A percentile compares a stretch with the other conserved stretches of the same genome.
These are phyloP conservation scores for Chernovozyma aurita DNA, from an alignment of 1,139 yeast species.

Conservation along the genomic window DNA sequence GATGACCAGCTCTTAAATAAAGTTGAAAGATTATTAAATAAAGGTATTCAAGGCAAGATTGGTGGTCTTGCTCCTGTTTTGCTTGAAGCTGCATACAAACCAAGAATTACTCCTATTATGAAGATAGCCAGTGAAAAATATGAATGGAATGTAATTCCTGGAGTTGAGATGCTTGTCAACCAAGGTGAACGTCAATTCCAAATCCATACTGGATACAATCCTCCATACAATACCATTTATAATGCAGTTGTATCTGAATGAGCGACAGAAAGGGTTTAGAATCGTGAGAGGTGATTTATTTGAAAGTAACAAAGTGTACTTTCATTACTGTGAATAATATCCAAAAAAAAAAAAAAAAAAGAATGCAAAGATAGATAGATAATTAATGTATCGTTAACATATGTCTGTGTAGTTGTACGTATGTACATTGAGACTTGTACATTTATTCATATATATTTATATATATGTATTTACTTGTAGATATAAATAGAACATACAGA, in stretches of 20 bases:
- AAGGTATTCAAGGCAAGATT: slow-evolving; percentile 22
- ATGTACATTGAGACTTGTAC: too few species aligned
- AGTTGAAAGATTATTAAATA: slow-evolving; percentile 44
- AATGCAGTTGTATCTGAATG: slow-evolving; percentile 47
- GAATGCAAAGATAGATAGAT: too few species aligned
- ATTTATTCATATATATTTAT: too few species aligned
- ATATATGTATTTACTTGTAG: too few species aligned
- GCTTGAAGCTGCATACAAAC: slow-evolving; percentile 92
- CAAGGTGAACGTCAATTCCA: slow-evolving; percentile 89
- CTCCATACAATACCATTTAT: slow-evolving; percentile 58
- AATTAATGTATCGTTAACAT: too few species aligned
- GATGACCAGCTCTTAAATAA: slow-evolving; percentile 48
- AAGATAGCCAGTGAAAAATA: slow-evolving; percentile 56
- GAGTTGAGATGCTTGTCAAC: slow-evolving; percentile 85
- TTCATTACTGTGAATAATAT: too few species aligned
- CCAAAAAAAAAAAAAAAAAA: not conserved
- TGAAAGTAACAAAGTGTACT: not conserved
- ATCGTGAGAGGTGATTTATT: too few species aligned
- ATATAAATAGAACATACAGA: too few species aligned
- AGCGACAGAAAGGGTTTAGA: too few species aligned
- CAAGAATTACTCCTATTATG: slow-evolving; percentile 82
- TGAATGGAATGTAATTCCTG: slow-evolving; percentile 74
- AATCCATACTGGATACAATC: slow-evolving; percentile 66
- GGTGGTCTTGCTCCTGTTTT: slow-evolving; percentile 49
- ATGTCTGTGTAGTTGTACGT: too few species aligned